phyloP scores from a whole-genome alignment of 345 rosid species.

The Clausena lansium region DNA sequence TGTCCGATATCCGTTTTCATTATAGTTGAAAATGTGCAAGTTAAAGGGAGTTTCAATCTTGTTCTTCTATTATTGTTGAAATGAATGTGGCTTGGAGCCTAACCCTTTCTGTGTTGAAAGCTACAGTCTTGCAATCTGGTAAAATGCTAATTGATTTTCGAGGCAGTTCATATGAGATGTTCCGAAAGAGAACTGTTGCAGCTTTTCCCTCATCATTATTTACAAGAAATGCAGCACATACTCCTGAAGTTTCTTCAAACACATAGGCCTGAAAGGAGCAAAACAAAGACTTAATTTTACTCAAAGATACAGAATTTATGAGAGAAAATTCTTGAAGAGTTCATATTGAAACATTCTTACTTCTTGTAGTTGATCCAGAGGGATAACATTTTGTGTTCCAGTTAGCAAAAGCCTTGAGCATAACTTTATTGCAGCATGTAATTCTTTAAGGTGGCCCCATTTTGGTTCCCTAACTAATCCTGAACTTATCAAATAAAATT shows the following conservation, averaged over 20 bases:
- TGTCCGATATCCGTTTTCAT: background rate
- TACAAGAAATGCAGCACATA: slow-evolving; percentile 39
- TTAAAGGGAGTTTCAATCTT: background rate
- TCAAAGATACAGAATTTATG: background rate
- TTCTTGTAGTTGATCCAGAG: slow-evolving; percentile 34
- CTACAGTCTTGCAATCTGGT: slow-evolving; percentile 42
- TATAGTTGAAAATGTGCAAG: background rate
- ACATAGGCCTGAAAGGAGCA: slow-evolving; percentile 24
- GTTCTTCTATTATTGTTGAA: background rate
- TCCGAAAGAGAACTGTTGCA: slow-evolving; percentile 23
- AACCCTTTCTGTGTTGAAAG: slow-evolving; percentile 34
- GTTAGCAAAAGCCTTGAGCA: slow-evolving; percentile 37
- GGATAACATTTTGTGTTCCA: slow-evolving; percentile 18
- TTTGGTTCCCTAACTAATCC: slow-evolving; percentile 53
- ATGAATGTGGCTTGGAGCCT: background rate
- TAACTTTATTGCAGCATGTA: slow-evolving; percentile 43
- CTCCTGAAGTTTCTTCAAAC: slow-evolving; percentile 30
- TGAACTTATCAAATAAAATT: slow-evolving; percentile 2
- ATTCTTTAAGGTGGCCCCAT: slow-evolving; percentile 49
- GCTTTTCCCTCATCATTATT: slow-evolving; percentile 27
- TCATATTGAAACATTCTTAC: slow-evolving; percentile 24
- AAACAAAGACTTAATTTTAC: slow-evolving; percentile 17
- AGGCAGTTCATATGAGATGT: slow-evolving; percentile 30
- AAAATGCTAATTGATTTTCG: slow-evolving; percentile 39
- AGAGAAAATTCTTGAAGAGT: background rate